These are phyloP conservation scores for Metschnikowia shivogae DNA, from an alignment of 805 yeast species.

Conservation along the genomic window DNA sequence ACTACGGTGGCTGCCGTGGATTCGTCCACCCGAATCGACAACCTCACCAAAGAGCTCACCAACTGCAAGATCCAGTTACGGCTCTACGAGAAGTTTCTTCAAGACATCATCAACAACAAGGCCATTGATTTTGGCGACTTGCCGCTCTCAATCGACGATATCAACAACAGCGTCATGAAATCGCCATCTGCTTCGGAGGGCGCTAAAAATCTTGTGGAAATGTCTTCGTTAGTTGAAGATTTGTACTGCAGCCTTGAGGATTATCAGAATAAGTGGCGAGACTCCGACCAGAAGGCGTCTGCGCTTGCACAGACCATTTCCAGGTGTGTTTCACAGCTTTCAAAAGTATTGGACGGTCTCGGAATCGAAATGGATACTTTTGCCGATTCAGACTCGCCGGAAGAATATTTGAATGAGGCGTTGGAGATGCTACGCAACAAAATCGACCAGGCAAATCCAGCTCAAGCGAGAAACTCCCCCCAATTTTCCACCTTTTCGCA, in stretches of 20 bases:
- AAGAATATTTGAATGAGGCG: constrained; percentile 4
- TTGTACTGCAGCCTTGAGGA: constrained; percentile 33
- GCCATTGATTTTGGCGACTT: constrained; percentile 21
- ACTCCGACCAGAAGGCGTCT: constrained; percentile 15
- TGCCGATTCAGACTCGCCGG: neutral
- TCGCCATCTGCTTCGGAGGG: constrained; percentile 1
- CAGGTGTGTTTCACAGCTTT: constrained; percentile 18
- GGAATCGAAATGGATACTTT: constrained; percentile 5
- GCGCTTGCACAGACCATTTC: constrained; percentile 5
- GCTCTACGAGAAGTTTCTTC: constrained; percentile 38
- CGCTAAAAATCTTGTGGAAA: constrained; percentile 30
- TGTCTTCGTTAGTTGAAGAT: constrained; percentile 35
- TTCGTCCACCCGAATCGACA: constrained; percentile 12
- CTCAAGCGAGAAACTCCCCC: neutral
- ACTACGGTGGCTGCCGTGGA: constrained; percentile 6
- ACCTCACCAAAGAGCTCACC: constrained; percentile 25
- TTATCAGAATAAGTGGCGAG: constrained; percentile 29
- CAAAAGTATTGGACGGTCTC: constrained; percentile 14
- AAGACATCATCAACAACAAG: constrained; percentile 26
- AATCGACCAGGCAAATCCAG: neutral
- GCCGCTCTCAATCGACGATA: constrained; percentile 15
- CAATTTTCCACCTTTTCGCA: neutral
- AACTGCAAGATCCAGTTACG: constrained; percentile 37
- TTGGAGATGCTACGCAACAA: constrained; percentile 2
- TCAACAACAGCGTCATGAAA: constrained; percentile 13